Conservation (phyloP, 2,329 filamentous ascomycete species). For the Myotisia sp. region DNA sequence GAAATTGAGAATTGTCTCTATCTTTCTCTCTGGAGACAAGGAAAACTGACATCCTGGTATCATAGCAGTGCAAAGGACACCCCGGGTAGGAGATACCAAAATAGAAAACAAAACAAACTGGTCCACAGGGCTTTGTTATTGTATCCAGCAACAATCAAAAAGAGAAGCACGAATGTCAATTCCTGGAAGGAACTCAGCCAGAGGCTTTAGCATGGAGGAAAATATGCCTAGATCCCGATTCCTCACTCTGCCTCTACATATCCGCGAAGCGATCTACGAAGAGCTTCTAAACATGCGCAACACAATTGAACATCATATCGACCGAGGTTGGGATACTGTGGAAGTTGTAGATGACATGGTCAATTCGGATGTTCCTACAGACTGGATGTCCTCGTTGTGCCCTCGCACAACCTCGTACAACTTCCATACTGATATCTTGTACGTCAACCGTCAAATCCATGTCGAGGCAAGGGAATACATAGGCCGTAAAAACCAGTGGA, state of each 20-base stretch:
- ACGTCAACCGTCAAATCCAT: slow-evolving; percentile 1
- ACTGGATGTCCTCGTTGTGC: background rate
- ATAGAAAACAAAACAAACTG: too few species aligned
- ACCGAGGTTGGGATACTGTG: background rate
- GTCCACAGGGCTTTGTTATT: too few species aligned
- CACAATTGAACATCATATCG: background rate
- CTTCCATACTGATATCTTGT: background rate
- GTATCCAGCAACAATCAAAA: too few species aligned
- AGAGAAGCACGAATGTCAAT: too few species aligned
- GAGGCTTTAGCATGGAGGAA: too few species aligned
- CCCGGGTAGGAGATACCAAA: too few species aligned
- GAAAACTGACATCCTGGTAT: too few species aligned
- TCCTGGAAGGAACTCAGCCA: too few species aligned
- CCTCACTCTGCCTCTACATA: background rate
- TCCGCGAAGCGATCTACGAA: slow-evolving; percentile 1
- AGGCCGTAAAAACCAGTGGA: slow-evolving; percentile 3
- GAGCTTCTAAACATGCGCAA: background rate
- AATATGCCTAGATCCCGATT: too few species aligned
- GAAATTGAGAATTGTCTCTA: too few species aligned
- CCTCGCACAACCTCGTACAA: slow-evolving; percentile 2
- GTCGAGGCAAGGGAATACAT: background rate
- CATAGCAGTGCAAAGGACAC: too few species aligned
- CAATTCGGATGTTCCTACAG: background rate
- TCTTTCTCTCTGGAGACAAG: too few species aligned
- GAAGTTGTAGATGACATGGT: slow-evolving; percentile 1